Percentiles rank a stretch among this genome's conserved stretches.
phyloP scores from a whole-genome alignment of 1,139 yeast species.

The Candida mesenterica region DNA sequence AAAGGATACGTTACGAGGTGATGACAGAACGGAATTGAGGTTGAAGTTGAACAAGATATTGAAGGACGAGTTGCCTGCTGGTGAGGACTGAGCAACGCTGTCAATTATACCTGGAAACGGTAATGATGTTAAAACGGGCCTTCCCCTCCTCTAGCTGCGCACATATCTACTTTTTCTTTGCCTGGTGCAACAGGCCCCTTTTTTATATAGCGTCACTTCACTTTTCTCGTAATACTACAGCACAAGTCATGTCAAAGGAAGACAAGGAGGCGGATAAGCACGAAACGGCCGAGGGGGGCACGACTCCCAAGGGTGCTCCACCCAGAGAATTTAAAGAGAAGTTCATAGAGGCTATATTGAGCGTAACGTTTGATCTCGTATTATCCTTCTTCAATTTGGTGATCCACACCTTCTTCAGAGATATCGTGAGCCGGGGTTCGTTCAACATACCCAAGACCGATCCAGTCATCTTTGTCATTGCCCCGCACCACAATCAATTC shows the following conservation, averaged over 20 bases:
- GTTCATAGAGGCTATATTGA: slow-evolving; percentile 4
- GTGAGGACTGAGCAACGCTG: slow-evolving; percentile 81
- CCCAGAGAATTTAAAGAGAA: too few relatives aligned
- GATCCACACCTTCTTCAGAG: slow-evolving; percentile 44
- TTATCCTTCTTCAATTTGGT: slow-evolving; percentile 36
- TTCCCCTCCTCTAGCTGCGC: too few relatives aligned
- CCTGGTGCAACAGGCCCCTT: too few relatives aligned
- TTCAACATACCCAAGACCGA: slow-evolving; percentile 41
- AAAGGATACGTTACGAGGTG: slow-evolving; percentile 81
- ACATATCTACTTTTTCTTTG: too few relatives aligned
- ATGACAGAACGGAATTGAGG: slow-evolving; percentile 74
- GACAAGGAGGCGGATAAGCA: too few relatives aligned
- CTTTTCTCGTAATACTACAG: too few relatives aligned
- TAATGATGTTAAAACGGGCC: too few relatives aligned
- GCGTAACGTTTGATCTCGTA: slow-evolving; percentile 16
- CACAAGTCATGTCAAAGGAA: too few relatives aligned
- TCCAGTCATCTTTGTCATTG: slow-evolving; percentile 44
- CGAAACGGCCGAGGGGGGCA: too few relatives aligned
- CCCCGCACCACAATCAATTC: slow-evolving; percentile 49
- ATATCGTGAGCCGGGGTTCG: slow-evolving; percentile 39
- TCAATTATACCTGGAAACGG: too few relatives aligned
- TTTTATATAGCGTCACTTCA: too few relatives aligned
- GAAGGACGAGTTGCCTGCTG: slow-evolving; percentile 96
- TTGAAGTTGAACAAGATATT: slow-evolving; percentile 69
- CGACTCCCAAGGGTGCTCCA: too few relatives aligned